A percentile compares a stretch with the other conserved stretches of the same genome.
Evolutionary conservation across 345 rosid species (phyloP).

Genomic region (Gossypium stocksii): DNA sequence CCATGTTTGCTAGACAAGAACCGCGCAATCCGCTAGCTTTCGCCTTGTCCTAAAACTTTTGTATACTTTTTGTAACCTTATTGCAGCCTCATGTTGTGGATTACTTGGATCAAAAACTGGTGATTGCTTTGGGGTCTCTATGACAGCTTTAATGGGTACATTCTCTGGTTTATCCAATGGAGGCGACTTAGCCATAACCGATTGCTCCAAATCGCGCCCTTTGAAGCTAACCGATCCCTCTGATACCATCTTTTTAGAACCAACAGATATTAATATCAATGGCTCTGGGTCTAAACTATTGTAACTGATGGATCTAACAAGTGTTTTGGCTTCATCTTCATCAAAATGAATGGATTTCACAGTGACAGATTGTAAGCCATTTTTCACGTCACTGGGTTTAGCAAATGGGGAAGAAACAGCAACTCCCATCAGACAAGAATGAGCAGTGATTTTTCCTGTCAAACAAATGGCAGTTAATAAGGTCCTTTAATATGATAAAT

Average conservation of each 20-base stretch:
- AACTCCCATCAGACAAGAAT: slow-evolving; percentile 57
- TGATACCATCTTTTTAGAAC: slow-evolving; percentile 59
- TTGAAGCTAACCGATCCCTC: slow-evolving; percentile 65
- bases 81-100: slow-evolving; percentile 79
- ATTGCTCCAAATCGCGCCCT: not conserved
- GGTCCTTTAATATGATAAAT: too few relatives aligned
- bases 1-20: slow-evolving; percentile 87
- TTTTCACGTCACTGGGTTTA: slow-evolving; percentile 49
- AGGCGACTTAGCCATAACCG: too few relatives aligned
- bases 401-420: slow-evolving; percentile 55
- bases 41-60: slow-evolving; percentile 92
- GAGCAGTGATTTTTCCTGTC: not conserved
- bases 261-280: slow-evolving; percentile 48
- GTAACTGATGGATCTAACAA: slow-evolving; percentile 23
- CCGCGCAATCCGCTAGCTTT: slow-evolving; percentile 92
- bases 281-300: slow-evolving; percentile 42
- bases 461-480: too few relatives aligned
- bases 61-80: slow-evolving; percentile 81
- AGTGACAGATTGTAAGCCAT: slow-evolving; percentile 53
- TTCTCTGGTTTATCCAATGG: not conserved
- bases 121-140: not conserved
- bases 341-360: slow-evolving; percentile 81
- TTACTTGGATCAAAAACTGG: slow-evolving; percentile 43
- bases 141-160: not conserved
- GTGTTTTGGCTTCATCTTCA: slow-evolving; percentile 54